These are phyloP conservation scores for Beauveria bassiana DNA, from an alignment of 2,329 filamentous ascomycete genomes.

Conservation along the genomic window DNA sequence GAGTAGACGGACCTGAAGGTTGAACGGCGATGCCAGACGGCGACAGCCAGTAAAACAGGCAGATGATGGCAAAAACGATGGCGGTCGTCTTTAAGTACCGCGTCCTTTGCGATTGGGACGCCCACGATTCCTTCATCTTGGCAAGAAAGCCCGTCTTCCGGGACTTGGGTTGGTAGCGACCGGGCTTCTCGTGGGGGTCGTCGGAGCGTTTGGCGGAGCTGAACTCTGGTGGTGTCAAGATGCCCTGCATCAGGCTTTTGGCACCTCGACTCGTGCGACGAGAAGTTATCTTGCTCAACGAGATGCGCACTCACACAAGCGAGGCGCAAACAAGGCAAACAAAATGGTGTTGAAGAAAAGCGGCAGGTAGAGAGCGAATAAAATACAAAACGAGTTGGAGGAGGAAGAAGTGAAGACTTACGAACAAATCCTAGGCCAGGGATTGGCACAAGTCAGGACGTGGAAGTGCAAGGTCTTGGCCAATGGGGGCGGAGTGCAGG, in stretches of 20 bases:
- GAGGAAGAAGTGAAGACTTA: neutral
- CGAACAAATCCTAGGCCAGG: neutral
- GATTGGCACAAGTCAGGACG: neutral
- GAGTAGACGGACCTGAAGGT: neutral
- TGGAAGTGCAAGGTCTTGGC: neutral
- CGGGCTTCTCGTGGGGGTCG: conserved; percentile 60
- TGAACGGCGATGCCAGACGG: conserved; percentile 48
- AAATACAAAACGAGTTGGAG: neutral
- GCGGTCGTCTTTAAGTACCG: conserved; percentile 59
- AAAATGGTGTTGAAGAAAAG: neutral
- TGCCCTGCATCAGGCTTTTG: conserved; percentile 10
- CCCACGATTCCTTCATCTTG: conserved; percentile 50
- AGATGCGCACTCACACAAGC: conserved; percentile 12
- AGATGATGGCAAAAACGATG: conserved; percentile 51
- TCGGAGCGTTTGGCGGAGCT: conserved; percentile 36
- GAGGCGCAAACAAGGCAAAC: conserved; percentile 11
- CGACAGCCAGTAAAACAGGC: conserved; percentile 57
- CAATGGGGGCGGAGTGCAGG: neutral
- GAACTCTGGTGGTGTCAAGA: conserved; percentile 8
- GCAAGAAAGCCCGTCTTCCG: conserved; percentile 41
- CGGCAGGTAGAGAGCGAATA: neutral
- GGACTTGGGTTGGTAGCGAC: conserved; percentile 46
- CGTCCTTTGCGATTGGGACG: conserved; percentile 57
- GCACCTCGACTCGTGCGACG: conserved; percentile 10
- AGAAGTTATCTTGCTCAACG: conserved; percentile 9